A percentile compares a stretch with the other conserved stretches of the same genome.
phyloP scores from a whole-genome alignment of 2,329 filamentous ascomycete species.

The Epichloe elymi region DNA sequence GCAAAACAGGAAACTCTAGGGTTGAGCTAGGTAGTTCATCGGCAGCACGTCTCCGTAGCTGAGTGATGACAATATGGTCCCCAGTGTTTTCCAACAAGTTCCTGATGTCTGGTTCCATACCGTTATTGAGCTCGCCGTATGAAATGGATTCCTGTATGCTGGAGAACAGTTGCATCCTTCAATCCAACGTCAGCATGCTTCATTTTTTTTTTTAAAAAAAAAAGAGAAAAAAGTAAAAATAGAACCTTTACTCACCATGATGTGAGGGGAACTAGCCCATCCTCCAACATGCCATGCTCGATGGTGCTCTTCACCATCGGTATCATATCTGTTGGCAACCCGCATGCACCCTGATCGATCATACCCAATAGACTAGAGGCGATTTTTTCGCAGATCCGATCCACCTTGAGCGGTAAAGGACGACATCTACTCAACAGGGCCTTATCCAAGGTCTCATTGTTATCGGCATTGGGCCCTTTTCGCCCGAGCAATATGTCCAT shows the following conservation, averaged over 20 bases:
- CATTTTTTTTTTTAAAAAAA: background rate
- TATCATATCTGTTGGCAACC: conserved; percentile 16
- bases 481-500: conserved; percentile 9
- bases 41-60: conserved; percentile 14
- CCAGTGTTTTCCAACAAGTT: conserved; percentile 15
- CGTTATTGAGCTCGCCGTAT: conserved; percentile 8
- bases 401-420: conserved; percentile 12
- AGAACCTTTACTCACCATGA: conserved; percentile 18
- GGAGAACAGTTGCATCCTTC: conserved; percentile 15
- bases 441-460: background rate
- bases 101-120: conserved; percentile 16
- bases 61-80: conserved; percentile 17
- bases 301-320: conserved; percentile 15
- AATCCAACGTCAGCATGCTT: background rate
- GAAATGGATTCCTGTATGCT: background rate
- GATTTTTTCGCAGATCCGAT: conserved; percentile 12
- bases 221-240: background rate
- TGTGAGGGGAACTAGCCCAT: conserved; percentile 15
- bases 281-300: conserved; percentile 12
- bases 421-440: background rate
- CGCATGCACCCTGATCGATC: conserved; percentile 8
- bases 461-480: background rate
- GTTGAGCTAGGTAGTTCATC: conserved; percentile 13
- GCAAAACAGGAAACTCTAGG: conserved; percentile 16
- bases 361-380: conserved; percentile 8